A percentile compares a stretch with the other conserved stretches of the same genome.
Conservation (phyloP, 148 eudicot genomes). For the Fagopyrum homotropicum region DNA sequence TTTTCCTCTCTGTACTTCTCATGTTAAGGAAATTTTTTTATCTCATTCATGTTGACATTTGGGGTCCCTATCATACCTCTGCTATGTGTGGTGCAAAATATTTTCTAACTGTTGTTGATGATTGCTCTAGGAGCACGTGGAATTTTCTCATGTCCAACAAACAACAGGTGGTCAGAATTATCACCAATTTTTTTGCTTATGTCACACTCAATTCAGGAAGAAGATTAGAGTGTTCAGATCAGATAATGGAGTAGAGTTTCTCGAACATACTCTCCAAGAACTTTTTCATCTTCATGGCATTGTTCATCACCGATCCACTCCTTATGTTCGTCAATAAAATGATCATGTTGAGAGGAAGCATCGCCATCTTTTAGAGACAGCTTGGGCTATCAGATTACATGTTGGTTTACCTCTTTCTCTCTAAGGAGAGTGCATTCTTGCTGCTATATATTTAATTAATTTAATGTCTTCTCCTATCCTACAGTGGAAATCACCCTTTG, state of each 20-base stretch:
- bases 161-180: not conserved
- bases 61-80: not conserved
- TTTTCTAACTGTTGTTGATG: not conserved
- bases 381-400: not conserved
- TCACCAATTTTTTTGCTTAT: not conserved
- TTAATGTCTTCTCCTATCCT: not conserved
- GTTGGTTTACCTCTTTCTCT: not conserved
- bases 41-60: too few relatives aligned
- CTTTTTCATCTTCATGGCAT: not conserved
- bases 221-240: too few relatives aligned
- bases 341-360: not conserved
- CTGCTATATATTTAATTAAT: not conserved
- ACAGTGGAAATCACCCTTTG: not conserved
- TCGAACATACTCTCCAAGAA: too few relatives aligned
- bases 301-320: not conserved
- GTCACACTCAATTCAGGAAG: too few relatives aligned
- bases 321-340: not conserved
- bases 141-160: not conserved
- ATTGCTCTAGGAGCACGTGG: not conserved
- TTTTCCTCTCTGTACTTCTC: too few relatives aligned
- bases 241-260: not conserved
- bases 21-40: too few relatives aligned
- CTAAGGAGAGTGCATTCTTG: conserved; percentile 24
- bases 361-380: not conserved
- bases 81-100: not conserved